Base-by-base conservation (phyloP, 352 stramenopile genomes). In the Pythium rishiriense region DNA sequence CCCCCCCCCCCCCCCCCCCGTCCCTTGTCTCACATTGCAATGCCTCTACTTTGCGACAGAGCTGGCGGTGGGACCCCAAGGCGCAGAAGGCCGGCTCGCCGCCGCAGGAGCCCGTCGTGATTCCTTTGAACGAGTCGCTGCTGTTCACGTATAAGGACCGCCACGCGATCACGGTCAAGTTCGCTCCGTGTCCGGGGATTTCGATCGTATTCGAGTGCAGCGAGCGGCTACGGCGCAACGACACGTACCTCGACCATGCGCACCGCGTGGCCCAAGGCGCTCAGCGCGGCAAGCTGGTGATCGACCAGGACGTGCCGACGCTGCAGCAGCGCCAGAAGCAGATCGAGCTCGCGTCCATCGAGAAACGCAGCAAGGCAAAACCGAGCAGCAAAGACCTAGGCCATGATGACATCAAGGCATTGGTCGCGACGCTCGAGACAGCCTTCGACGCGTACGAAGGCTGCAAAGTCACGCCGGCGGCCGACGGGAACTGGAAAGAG, bases 361-460 rank as follows among this genome's bases (percentile, higher is more conserved):
- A 87, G 46, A 91, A 92, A 39, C 76, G 84, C 4, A 94, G 81
- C 74, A 90, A 86, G 62, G 75, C 88, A 26, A 85, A 90, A 31
- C 87, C 87, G 33, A 76, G 78, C 24, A 90, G 82, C 62, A 78
- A 83, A 35, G 83, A 94, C 24, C 64, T 90, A 21, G 62, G 26
- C 1, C 77, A 91, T 39, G 70, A 76, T 35, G 45, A 75, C 24
- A 79, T 93, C 56, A 91, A 88, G 48, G 46, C 65, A 25, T 76
- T 95, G 45, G 85, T 97, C 10, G 60, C 72, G 19, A 67, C 37
- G 4, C 62, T 96, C 8, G 88, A 96, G 64, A 67, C 50, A 10
- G 79, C 74, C 31, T 95, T 96, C 45, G 85, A 96, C 31, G 61
- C 54, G 19, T 96, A 96, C 75, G 75, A 92, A 62, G 78, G 72